Conservation (phyloP, 2,329 filamentous ascomycete species). For the Talaromyces sp. region DNA sequence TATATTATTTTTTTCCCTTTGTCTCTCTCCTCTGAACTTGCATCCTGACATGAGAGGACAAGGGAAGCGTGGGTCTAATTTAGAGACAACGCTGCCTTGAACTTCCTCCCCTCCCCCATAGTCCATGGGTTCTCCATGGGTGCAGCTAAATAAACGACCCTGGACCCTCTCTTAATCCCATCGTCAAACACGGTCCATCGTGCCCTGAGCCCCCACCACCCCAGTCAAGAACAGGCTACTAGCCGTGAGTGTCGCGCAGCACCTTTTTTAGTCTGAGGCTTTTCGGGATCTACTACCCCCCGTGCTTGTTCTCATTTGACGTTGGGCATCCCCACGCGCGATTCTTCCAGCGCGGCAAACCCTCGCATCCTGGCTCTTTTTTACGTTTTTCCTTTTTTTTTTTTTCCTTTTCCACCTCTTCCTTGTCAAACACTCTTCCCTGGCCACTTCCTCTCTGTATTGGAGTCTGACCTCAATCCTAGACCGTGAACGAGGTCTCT, state of each 20-base stretch:
- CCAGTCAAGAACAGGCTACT: slow-evolving; percentile 14
- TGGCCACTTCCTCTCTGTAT: slow-evolving; percentile 1
- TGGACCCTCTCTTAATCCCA: slow-evolving; percentile 40
- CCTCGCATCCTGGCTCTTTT: slow-evolving; percentile 15
- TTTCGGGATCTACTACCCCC: slow-evolving; percentile 23
- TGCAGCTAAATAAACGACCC: slow-evolving; percentile 45
- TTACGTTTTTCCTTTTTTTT: not conserved
- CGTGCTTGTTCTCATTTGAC: slow-evolving; percentile 15
- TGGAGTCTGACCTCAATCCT: slow-evolving; percentile 16
- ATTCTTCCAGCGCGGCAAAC: slow-evolving; percentile 20
- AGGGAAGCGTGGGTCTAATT: slow-evolving; percentile 10
- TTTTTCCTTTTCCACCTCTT: slow-evolving; percentile 11
- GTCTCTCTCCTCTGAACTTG: slow-evolving; percentile 18
- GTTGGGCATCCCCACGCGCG: slow-evolving; percentile 19
- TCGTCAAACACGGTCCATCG: slow-evolving; percentile 16
- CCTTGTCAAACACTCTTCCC: slow-evolving; percentile 20
- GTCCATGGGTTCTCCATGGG: slow-evolving; percentile 27
- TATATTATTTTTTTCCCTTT: slow-evolving; percentile 10
- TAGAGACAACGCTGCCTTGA: slow-evolving; percentile 7
- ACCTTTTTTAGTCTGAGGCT: slow-evolving; percentile 28
- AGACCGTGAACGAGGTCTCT: slow-evolving; percentile 32
- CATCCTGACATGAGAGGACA: slow-evolving; percentile 1
- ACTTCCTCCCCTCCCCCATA: slow-evolving; percentile 3
- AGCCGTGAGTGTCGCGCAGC: slow-evolving; percentile 29
- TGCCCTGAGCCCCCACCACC: slow-evolving; percentile 28